Evolutionary conservation across 2,329 filamentous ascomycete genomes (phyloP), one percentile per base, ranked within the genome.

Genomic region (Nectriaceae sp.): DNA sequence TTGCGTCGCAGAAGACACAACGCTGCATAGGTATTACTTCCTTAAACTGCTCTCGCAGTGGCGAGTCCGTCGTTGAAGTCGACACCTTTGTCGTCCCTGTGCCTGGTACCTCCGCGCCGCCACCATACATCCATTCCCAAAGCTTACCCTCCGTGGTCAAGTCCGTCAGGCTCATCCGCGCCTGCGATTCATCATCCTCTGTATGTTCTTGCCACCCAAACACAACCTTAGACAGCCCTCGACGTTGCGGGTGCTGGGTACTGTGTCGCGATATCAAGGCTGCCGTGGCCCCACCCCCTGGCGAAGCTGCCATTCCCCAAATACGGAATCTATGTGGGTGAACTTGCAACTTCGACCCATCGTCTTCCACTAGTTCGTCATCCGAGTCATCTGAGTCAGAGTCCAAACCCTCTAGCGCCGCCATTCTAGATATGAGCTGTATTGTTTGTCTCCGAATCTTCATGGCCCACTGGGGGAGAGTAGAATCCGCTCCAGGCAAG

Each of bases 71-170:
- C 4, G 49, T 42, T 21, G 50, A 49, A 4, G 38, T 21, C 2
- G 44, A 54, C 26, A 42, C 52, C 36, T 61, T 56, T 20, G 58
- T 49, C 5, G 56, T 42, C 16, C 52, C 40, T 19, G 74, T 67
- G 4, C 75, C 77, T 0, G 72, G 68, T 3, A 81, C 74, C 2
- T 71, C 67, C 0, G 70, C 66, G 0, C 76, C 77, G n/a, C 67
- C 67, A 16, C 78, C 79, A 56, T 84, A 83, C 75, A 83, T 79
- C 73, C 77, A 81, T 52, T 83, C 76, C 74, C 80, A 83, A 38
- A 78, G 69, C 31, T 68, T 67, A 0, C 74, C 80, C 61, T 84
- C 81, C 2, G 79, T 80, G n/a, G 77, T 61, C 6, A 63, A 21
- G 4, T 26, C 59, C 43, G 49, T 56, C 21, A 46, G 45, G 33